phyloP scores from a whole-genome alignment of 768 basidiomycete species.

The Kwoniella bestiolae region DNA sequence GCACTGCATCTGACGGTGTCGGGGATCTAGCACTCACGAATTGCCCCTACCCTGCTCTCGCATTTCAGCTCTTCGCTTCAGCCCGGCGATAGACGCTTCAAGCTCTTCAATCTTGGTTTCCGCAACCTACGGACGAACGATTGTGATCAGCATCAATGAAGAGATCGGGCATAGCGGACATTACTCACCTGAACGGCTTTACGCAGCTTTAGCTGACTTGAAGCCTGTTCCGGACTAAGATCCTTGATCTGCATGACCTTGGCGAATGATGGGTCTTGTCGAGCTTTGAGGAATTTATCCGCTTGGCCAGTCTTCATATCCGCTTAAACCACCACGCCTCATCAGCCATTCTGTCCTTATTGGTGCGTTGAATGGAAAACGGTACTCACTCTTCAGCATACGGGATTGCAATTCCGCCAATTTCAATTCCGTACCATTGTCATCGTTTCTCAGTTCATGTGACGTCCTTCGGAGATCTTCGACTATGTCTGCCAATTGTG shows the following conservation, averaged over 20 bases:
- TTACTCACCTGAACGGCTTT: conserved; percentile 69
- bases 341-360: background rate
- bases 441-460: conserved; percentile 22
- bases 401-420: conserved; percentile 51
- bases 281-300: conserved; percentile 74
- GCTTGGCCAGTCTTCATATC: conserved; percentile 83
- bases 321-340: conserved; percentile 60
- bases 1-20: background rate
- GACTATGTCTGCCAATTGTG: conserved; percentile 61
- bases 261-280: conserved; percentile 76
- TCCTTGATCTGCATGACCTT: conserved; percentile 73
- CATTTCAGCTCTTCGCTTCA: conserved; percentile 72
- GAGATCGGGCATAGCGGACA: no score
- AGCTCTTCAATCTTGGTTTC: conserved; percentile 76
- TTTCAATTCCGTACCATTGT: conserved; percentile 26
- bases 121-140: conserved; percentile 62
- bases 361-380: background rate
- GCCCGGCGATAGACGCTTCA: conserved; percentile 70
- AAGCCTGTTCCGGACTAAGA: conserved; percentile 86
- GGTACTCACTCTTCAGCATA: conserved; percentile 52
- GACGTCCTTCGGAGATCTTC: conserved; percentile 34
- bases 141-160: background rate
- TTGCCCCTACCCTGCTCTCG: conserved; percentile 65
- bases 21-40: background rate
- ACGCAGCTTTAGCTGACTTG: conserved; percentile 77